A percentile compares a stretch with the other conserved stretches of the same genome.
phyloP scores from a whole-genome alignment of 2,329 filamentous ascomycete species.

The Colletotrichum filicis region DNA sequence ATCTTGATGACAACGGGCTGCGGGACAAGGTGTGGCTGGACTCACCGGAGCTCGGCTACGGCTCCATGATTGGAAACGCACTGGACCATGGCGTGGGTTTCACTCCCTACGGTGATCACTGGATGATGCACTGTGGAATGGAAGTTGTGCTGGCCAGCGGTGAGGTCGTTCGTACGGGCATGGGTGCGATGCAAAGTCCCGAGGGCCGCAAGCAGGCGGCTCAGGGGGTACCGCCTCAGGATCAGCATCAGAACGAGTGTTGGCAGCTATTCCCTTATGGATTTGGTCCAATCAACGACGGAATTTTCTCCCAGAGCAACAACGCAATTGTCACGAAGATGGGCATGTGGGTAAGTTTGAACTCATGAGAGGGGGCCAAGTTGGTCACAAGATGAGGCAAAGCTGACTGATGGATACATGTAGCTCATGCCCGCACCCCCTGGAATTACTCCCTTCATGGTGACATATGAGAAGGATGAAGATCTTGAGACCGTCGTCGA shows the following conservation, averaged over 20 bases:
- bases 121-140: conserved; percentile 51
- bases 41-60: conserved; percentile 53
- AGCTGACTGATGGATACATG: neutral
- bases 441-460: conserved; percentile 50
- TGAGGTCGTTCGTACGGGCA: conserved; percentile 57
- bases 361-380: too few species aligned
- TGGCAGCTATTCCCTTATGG: conserved; percentile 52
- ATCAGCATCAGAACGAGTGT: conserved; percentile 40
- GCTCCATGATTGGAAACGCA: conserved; percentile 57
- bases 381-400: neutral
- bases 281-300: conserved; percentile 53
- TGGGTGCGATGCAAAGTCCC: conserved; percentile 53
- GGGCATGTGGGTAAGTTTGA: conserved; percentile 50
- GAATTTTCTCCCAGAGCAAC: conserved; percentile 63
- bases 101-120: conserved; percentile 54
- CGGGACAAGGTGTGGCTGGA: conserved; percentile 54
- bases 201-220: conserved; percentile 47
- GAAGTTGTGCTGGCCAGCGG: conserved; percentile 58
- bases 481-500: conserved; percentile 49
- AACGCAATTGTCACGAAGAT: conserved; percentile 66
- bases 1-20: conserved; percentile 53
- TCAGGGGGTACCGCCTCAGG: conserved; percentile 44
- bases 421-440: conserved; percentile 48
- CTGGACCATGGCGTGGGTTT: conserved; percentile 59
- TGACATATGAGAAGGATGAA: conserved; percentile 50